Conservation (phyloP, 2,329 filamentous ascomycete genomes). For the Venturia nashicola region DNA sequence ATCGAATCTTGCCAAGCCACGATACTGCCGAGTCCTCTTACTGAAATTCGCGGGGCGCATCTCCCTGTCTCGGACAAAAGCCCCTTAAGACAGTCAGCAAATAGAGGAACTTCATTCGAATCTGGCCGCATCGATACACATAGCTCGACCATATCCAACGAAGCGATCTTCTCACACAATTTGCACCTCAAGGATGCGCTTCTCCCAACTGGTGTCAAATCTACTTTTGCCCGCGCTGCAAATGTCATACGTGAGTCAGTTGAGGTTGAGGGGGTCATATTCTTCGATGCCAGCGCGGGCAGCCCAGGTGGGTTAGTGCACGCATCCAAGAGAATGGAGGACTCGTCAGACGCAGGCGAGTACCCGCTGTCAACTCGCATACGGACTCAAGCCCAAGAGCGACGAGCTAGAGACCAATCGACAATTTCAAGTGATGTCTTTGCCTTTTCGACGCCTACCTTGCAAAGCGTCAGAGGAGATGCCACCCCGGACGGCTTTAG, state of each 20-base stretch:
- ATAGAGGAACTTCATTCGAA: not conserved
- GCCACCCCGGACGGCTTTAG: not conserved
- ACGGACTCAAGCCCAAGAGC: not conserved
- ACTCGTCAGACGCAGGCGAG: not conserved
- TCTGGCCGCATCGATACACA: not conserved
- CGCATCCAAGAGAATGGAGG: not conserved
- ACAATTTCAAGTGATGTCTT: slow-evolving; percentile 4
- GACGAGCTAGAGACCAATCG: not conserved
- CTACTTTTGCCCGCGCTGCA: slow-evolving; percentile 4
- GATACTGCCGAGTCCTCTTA: not conserved
- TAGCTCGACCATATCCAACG: not conserved
- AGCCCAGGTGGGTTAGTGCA: slow-evolving; percentile 6
- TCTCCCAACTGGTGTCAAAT: not conserved
- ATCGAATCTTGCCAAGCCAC: too few species aligned
- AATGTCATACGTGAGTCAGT: slow-evolving; percentile 8
- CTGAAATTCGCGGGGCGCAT: not conserved
- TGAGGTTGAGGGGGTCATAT: slow-evolving; percentile 8
- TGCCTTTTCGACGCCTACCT: slow-evolving; percentile 10
- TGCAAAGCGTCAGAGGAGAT: slow-evolving; percentile 4
- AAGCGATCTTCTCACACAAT: not conserved
- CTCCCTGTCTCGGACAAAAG: not conserved
- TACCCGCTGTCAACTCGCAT: not conserved
- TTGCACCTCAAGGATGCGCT: not conserved
- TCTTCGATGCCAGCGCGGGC: slow-evolving; percentile 6
- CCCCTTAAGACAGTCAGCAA: not conserved